Base-by-base conservation (phyloP, 257 asterid genomes). In the Datura wrightii region DNA sequence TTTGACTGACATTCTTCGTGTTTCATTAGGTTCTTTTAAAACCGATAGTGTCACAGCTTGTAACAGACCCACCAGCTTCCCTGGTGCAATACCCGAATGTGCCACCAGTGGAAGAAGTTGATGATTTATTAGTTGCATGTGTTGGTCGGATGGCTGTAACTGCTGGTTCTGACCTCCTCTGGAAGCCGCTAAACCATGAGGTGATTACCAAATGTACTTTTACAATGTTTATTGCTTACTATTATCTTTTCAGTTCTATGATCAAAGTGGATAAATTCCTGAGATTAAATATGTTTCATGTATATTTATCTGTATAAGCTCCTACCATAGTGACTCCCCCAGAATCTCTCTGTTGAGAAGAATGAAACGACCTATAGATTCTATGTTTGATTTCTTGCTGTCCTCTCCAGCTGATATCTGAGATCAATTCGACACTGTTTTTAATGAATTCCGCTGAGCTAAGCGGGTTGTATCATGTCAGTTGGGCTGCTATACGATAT, bases 181-280 rank as follows among this genome's bases (percentile, higher is more conserved):
- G 98, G 98, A 94, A 96, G 87, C 97, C 97, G 4, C 88, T 96
- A 85, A 96, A 94, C 89, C 98, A 96, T 42, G 98, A 96, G 98
- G 99, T 96, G 53, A 80, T 63, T 67, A 70, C 54, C 36, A 44
- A 60, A 60, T 42, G 48, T 60, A 39, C 42, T 58, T 55, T 58
- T 59, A 9, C 67, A 58, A 10, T 2, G n/a, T 63, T 55, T 65
- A 58, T 65, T 42, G 11, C 31, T 15, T 42, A 81, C 14, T 60
- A 14, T 65, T 24, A n/a, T 56, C 15, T 58, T 24, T 48, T 74
- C 44, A 48, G 62, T 50, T 74, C 11, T 74, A 8, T 50, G 60
- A 10, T 52, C 81, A 11, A 24, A 31, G 19, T 76, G 31, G 80
- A 74, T 24, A 14, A 76, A 13, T 76, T 76, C 46, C 82, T 50